Base-by-base conservation (phyloP, 148 eudicot genomes). In the Heliosperma pusillum region DNA sequence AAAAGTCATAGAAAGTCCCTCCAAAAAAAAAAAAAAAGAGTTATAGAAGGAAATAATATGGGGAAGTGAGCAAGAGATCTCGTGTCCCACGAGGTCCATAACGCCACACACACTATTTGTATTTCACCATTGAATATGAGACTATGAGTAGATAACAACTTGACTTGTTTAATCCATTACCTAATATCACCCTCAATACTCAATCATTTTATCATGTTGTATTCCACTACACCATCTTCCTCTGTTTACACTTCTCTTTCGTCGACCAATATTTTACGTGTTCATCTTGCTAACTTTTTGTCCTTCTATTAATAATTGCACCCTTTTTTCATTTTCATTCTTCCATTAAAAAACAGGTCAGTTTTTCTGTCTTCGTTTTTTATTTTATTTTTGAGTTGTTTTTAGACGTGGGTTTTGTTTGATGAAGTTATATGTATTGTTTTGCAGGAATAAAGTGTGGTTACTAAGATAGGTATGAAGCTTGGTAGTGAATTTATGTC, bases 21-120 rank as follows among this genome's bases (percentile, higher is more conserved):
- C n/a, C n/a, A n/a, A n/a, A n/a, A n/a, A n/a, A 5, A 33, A 1
- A 29, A 3, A 5, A 5, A 33, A 33, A 33, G 6, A 2, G 2
- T 5, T 33, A 5, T 33, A 33, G 5, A n/a, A n/a, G n/a, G 40
- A 33, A 33, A 3, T 3, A 33, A 33, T 33, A 5, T 33, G 40
- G 40, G 40, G 5, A 33, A 33, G 5, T n/a, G 40, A 33, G 40
- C 3, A 33, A 33, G 13, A 36, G 70, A 16, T 66, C 70, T 66
- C 70, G 70, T 66, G 70, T 40, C 22, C 50, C 70, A 66, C 70
- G 70, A 66, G 70, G 70, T 9, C 20, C 45, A 3, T n/a, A 19
- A 0, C 29, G 2, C 40, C 40, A 13, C 44, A 26, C 40, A 3
- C 29, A 9, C 7, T 11, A 20, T 25, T 10, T n/a, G 5, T 55